Evolutionary conservation across 1,139 yeast genomes (phyloP).

Genomic region (Blastobotrys illinoisensis): DNA sequence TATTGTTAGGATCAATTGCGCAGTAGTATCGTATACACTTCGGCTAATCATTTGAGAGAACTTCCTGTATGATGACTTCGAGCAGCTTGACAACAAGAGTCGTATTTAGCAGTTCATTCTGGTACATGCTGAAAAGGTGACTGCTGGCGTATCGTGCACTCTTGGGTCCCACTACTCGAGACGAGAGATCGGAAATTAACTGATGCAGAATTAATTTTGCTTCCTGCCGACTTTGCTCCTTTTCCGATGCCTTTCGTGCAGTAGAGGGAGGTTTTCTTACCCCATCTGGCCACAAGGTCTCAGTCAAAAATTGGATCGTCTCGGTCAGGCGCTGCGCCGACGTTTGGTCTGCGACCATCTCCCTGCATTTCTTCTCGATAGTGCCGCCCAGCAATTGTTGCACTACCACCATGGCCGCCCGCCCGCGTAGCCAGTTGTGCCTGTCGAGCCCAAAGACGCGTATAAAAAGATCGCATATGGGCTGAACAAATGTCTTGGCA

Average conservation of each 20-base stretch:
- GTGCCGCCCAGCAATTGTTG: slow-evolving; percentile 89
- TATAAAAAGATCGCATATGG: slow-evolving; percentile 72
- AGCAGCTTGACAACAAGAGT: slow-evolving; percentile 57
- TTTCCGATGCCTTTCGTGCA: slow-evolving; percentile 49
- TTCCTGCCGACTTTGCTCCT: slow-evolving; percentile 49
- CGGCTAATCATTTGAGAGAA: slow-evolving; percentile 17
- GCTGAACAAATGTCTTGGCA: slow-evolving; percentile 60
- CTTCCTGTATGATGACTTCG: slow-evolving; percentile 43
- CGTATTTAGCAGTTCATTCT: slow-evolving; percentile 64
- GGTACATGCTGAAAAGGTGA: slow-evolving; percentile 60
- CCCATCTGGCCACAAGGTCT: slow-evolving; percentile 63
- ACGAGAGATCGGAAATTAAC: slow-evolving; percentile 58
- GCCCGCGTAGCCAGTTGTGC: slow-evolving; percentile 76
- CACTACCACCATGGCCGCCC: slow-evolving; percentile 72
- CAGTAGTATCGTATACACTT: neutral
- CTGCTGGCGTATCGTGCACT: slow-evolving; percentile 61
- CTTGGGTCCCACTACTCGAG: slow-evolving; percentile 68
- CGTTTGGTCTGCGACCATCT: slow-evolving; percentile 39
- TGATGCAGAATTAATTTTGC: slow-evolving; percentile 53
- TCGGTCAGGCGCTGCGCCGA: slow-evolving; percentile 49
- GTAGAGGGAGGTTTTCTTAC: slow-evolving; percentile 19
- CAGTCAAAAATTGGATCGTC: slow-evolving; percentile 40
- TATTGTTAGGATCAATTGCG: too few species aligned
- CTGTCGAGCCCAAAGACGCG: slow-evolving; percentile 63
- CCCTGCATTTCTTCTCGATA: slow-evolving; percentile 65